phyloP scores from a whole-genome alignment of 2,329 filamentous ascomycete species.

The Phaeosphaeria sp. region DNA sequence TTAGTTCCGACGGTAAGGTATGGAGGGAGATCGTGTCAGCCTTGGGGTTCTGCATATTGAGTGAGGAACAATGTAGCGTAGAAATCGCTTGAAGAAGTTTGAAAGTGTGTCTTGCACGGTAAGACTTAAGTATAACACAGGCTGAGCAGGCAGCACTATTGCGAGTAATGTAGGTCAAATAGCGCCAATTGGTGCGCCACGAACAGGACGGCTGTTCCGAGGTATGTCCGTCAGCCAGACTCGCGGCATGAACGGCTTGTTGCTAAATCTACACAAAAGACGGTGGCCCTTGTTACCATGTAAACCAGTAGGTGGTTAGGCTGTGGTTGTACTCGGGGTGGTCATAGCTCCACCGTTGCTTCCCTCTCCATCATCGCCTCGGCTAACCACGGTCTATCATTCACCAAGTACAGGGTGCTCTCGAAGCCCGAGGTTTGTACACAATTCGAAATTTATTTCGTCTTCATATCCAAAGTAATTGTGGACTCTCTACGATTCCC shows the following conservation, averaged over 20 bases:
- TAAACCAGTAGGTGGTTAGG: neutral
- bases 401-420: neutral
- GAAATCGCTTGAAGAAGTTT: neutral
- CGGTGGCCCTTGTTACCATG: no score
- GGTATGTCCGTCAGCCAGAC: neutral
- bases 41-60: neutral
- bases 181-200: neutral
- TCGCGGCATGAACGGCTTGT: neutral
- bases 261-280: neutral
- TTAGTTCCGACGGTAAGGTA: constrained; percentile 23
- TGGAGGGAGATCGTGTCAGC: neutral
- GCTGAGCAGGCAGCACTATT: neutral
- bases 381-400: constrained; percentile 20
- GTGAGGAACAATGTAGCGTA: neutral
- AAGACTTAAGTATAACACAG: neutral
- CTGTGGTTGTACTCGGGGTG: neutral
- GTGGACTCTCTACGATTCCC: neutral
- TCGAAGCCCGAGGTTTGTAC: neutral
- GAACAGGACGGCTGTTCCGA: neutral
- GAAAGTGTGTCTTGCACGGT: neutral
- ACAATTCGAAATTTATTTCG: neutral
- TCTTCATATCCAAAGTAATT: neutral
- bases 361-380: constrained; percentile 9
- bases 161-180: neutral
- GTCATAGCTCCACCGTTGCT: neutral